Base-by-base conservation (phyloP, 169 alveolate species). In the Babesia gibsoni region DNA sequence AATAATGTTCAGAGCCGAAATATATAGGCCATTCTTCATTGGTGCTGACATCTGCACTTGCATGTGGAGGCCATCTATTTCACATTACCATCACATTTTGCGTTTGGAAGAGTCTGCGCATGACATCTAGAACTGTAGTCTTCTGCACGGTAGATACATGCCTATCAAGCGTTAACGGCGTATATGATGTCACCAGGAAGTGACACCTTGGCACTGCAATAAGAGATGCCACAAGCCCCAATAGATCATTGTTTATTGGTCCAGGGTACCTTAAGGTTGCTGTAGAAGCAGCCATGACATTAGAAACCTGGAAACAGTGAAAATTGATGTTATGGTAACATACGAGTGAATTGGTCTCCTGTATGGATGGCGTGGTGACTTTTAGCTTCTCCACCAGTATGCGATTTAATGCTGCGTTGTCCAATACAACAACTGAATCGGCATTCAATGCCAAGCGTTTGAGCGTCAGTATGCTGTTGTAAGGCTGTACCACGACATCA, bases 401-500 rank as follows among this genome's bases (percentile, higher is more conserved):
- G 67, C 98, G 89, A 83, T 95, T 95, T 43, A 98, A 87, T 3
- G 99, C 99, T 0, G 98, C 94, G 85, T 98, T 98, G 89, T 98
- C 99, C 52, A 98, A 83, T 20, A 97, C 99, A 12, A 95, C 98
- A 12, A 96, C 99, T 49, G 98, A 94, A 84, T 98, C 99, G 14
- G 98, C 94, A 77, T 96, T 94, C 20, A 93, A 69, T 2, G 96
- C 92, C 9, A 91, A 89, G 46, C 92, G 68, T 61, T 95, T 94
- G 49, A 96, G 83, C 16, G 99, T 93, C 29, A 97, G 74, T 16
- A 97, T 91, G 27, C 98, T 89, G 91, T 98, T 98, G 77, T 98
- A 98, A 7, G 99, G 99, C 79, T 96, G 98, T 4, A 96, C 99
- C 18, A 98, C 99, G 7, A 97, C 99, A 83, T 97, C 99, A 52